Percentiles rank a stretch among this genome's conserved stretches.
These are phyloP conservation scores for Trypanosomatidae sp. DNA, from an alignment of 208 protist species.

Conservation along the genomic window DNA sequence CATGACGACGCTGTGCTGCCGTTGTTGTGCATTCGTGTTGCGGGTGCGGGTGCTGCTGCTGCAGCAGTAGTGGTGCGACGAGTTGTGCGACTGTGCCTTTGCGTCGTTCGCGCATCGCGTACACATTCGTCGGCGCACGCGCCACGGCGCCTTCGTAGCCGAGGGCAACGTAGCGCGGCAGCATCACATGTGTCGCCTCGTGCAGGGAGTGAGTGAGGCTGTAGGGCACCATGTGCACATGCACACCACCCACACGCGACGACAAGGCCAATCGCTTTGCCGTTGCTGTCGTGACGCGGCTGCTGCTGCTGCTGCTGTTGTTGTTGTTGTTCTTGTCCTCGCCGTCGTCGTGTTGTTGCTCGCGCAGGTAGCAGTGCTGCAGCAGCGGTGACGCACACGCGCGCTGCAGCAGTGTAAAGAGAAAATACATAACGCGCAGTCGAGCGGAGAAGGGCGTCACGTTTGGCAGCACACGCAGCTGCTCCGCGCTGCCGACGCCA, in stretches of 20 bases:
- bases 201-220: conserved; percentile 26
- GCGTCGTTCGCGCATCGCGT: conserved; percentile 58
- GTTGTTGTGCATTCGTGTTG: no score
- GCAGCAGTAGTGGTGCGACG: conserved; percentile 16
- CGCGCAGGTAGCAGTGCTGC: conserved; percentile 9
- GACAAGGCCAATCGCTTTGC: background rate
- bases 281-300: background rate
- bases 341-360: background rate
- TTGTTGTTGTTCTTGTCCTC: background rate
- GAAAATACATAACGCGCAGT: conserved; percentile 56
- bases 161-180: conserved; percentile 22
- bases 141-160: conserved; percentile 79
- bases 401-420: conserved; percentile 32
- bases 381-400: conserved; percentile 29
- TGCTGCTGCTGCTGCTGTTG: background rate
- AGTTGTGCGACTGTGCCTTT: conserved; percentile 31
- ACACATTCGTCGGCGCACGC: conserved; percentile 58
- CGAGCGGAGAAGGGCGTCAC: conserved; percentile 70
- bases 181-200: conserved; percentile 25
- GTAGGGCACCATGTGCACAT: conserved; percentile 58
- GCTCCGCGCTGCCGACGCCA: conserved; percentile 23
- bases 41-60: background rate
- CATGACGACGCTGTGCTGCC: no score
- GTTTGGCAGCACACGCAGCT: conserved; percentile 65
- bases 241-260: conserved; percentile 25